Evolutionary conservation across 306 rosid species (phyloP).

Genomic region (Sesbania bispinosa): DNA sequence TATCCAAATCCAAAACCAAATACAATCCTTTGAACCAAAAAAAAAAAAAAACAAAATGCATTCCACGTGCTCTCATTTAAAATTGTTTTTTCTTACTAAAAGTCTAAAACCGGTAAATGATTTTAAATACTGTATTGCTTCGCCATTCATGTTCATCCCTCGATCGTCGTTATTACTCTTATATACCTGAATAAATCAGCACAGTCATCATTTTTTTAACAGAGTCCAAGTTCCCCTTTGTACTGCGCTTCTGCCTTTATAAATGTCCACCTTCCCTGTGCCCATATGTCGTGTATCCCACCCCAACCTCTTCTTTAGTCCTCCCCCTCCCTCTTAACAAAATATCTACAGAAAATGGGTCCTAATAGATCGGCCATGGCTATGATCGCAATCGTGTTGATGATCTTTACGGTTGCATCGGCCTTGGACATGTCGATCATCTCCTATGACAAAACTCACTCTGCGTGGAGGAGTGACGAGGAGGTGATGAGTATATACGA

Average conservation of each 20-base stretch:
- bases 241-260: not conserved
- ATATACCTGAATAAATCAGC: too few species aligned
- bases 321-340: not conserved
- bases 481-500: constrained; percentile 60
- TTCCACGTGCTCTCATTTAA: too few species aligned
- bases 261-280: not conserved
- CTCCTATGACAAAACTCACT: constrained; percentile 35
- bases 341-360: constrained; percentile 37
- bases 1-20: too few species aligned
- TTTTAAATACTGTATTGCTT: too few species aligned
- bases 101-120: too few species aligned
- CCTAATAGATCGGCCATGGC: constrained; percentile 19
- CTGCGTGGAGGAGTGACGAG: constrained; percentile 46
- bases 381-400: constrained; percentile 30
- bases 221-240: not conserved
- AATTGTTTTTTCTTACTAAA: too few species aligned
- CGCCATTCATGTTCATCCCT: too few species aligned
- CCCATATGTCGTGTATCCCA: not conserved
- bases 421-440: constrained; percentile 71
- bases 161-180: too few species aligned
- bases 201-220: too few species aligned
- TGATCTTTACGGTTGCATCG: constrained; percentile 32
- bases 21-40: too few species aligned
- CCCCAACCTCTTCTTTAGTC: not conserved
- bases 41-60: too few species aligned